Evolutionary conservation across 768 basidiomycete species (phyloP), one percentile per base, ranked within the genome.

Genomic region (Lepiota venenata): DNA sequence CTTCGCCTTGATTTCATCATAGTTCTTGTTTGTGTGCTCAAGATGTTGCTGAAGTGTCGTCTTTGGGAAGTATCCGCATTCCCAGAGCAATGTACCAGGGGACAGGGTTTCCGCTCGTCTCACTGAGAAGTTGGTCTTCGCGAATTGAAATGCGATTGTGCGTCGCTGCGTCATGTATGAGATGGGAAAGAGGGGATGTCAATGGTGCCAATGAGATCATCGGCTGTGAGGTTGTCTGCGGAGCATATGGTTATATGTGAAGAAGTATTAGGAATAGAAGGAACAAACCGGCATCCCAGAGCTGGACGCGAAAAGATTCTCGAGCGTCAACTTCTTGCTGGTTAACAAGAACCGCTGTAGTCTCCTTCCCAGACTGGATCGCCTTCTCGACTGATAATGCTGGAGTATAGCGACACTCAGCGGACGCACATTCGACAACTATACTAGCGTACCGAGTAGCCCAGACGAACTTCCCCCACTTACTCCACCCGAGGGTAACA

Each of bases 361-460:
- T 84, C 70, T 91, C 88, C n/a, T 61, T 88, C 87, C 73, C 80
- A 90, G 1, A 84, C 75, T 3, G 87, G 87, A 49, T 82, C 76
- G 15, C 77, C 70, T 49, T 86, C 84, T 8, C 70, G 73, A 29
- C 78, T 68, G 61, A 92, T 84, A 64, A 91, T 85, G 45, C 85
- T 77, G 40, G 6, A 57, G 16, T 21, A 10, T 32, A 37, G 0
- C 10, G 37, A 48, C 25, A 29, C 14, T 56, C 8, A 56, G 20
- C 9, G 8, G 5, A 41, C 41, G 38, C 35, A 25, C 22, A 27
- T 32, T n/a, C 3, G 6, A 3, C 9, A n/a, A 15, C 18, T 20
- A 6, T 11, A 47, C 44, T 27, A 5, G 50, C 64, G 10, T 27
- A 73, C 75, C 81, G 74, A 11, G 85, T 88, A 14, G 84, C 84